Base-by-base conservation (phyloP, 306 rosid genomes). In the Cucurbita argyrosperma region DNA sequence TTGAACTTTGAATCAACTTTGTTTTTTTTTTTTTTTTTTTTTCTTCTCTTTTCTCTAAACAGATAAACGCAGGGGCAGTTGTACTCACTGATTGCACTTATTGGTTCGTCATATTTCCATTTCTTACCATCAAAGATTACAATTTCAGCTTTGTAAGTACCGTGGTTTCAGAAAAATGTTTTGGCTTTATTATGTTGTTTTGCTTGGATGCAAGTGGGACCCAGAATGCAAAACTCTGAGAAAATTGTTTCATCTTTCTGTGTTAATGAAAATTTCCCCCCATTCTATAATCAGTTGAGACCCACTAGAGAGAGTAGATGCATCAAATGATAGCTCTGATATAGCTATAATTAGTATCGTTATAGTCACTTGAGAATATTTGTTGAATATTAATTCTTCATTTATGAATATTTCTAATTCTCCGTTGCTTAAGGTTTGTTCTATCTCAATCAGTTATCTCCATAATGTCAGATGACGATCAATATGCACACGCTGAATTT, bases 31-130 rank as follows among this genome's bases (percentile, higher is more conserved):
- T n/a, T n/a, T n/a, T n/a, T n/a, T n/a, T n/a, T 26, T 49, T 49
- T 13, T 49, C 7, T 65, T 42, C 2, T 47, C 5, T 45, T 21
- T 46, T 40, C 10, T 45, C 7, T 50, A 55, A 72, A 83, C 84
- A 94, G 99, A 94, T 94, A 83, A 94, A 89, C 80, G 97, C 95
- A 46, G 99, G 99, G 14, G 96, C 99, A 40, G 96, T 94, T 16
- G 50, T 89, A 72, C 95, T 94, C 81, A 94, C 99, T 49, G 99
- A 94, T 64, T 86, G 89, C 75, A 96, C 88, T 23, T 94, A 88
- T 80, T 94, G 99, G 99, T 87, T 91, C 83, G 64, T 90, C 53
- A 76, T 94, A 42, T 87, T 94, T 64, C 99, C 99, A 6, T 89
- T 91, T 85, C 89, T 90, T 56, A 71, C 90, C 67, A 82, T 88